Evolutionary conservation across 2,329 filamentous ascomycete genomes (phyloP).

Genomic region (Aspergillus ustus): DNA sequence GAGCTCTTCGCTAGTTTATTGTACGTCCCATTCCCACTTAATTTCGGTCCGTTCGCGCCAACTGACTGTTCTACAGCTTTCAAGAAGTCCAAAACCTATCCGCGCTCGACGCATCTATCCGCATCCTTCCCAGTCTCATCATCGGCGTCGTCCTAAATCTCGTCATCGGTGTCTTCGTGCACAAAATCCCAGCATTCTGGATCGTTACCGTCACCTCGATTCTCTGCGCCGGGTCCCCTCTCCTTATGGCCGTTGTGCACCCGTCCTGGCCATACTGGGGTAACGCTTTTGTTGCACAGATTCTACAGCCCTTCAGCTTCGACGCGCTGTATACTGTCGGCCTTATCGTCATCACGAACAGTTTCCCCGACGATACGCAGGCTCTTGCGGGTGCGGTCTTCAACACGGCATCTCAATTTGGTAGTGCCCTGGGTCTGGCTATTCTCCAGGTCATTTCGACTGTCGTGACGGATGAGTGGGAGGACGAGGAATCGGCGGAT

Average conservation of each 20-base stretch:
- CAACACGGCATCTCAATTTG: conserved; percentile 61
- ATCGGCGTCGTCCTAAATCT: conserved; percentile 46
- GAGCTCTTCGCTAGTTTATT: conserved; percentile 11
- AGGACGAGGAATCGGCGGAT: conserved; percentile 17
- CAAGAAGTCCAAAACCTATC: conserved; percentile 55
- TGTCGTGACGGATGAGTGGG: conserved; percentile 33
- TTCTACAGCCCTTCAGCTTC: conserved; percentile 2
- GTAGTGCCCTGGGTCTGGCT: conserved; percentile 56
- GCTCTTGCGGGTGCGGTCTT: conserved; percentile 64
- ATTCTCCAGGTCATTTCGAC: conserved; percentile 45
- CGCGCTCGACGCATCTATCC: conserved; percentile 51
- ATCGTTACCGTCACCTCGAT: conserved; percentile 36
- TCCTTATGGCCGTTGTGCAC: conserved; percentile 54
- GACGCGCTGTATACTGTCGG: conserved; percentile 19
- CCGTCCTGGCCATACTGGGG: conserved; percentile 40
- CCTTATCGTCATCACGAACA: conserved; percentile 58
- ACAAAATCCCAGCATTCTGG: conserved; percentile 45
- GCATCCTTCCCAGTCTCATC: conserved; percentile 51
- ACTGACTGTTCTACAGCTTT: conserved; percentile 35
- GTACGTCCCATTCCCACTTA: background rate
- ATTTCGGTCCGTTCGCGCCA: background rate
- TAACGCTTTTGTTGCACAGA: conserved; percentile 40
- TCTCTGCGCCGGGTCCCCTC: conserved; percentile 40
- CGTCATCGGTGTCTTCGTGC: conserved; percentile 51
- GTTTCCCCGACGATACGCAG: conserved; percentile 60